Conservation (phyloP, 2,329 filamentous ascomycete species). For the Penicillium sp. region DNA sequence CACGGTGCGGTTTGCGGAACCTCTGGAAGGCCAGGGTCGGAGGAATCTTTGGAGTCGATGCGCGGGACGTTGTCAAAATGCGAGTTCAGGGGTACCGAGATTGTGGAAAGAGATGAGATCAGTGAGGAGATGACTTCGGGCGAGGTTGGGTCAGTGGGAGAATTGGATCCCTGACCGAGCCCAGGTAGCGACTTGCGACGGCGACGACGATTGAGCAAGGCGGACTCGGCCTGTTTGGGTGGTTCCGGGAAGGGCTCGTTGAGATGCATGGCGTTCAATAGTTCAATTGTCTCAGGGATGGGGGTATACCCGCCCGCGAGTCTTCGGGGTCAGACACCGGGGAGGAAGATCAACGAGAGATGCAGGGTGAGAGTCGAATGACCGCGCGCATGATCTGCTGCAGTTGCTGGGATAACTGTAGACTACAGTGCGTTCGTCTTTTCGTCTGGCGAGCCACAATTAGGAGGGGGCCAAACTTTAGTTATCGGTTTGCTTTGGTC, state of each 20-base stretch:
- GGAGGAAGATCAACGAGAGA: constrained; percentile 21
- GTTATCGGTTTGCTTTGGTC: not conserved
- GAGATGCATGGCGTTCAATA: constrained; percentile 37
- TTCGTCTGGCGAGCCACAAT: not conserved
- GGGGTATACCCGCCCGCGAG: constrained; percentile 3
- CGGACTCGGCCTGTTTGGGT: constrained; percentile 27
- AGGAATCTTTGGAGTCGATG: constrained; percentile 42
- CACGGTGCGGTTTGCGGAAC: constrained; percentile 29
- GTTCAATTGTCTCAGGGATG: constrained; percentile 7
- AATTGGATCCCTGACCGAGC: constrained; percentile 34
- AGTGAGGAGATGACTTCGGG: constrained; percentile 59
- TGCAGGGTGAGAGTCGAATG: constrained; percentile 23
- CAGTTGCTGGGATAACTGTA: constrained; percentile 10
- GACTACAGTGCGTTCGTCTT: not conserved
- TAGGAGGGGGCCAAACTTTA: not conserved
- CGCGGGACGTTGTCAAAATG: constrained; percentile 65
- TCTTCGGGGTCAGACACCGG: constrained; percentile 4
- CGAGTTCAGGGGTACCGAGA: constrained; percentile 64
- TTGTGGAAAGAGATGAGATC: constrained; percentile 62
- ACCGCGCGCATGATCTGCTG: constrained; percentile 33
- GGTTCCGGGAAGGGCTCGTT: constrained; percentile 25
- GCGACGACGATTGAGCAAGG: constrained; percentile 36
- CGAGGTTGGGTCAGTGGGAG: constrained; percentile 45
- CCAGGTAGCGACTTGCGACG: constrained; percentile 49
- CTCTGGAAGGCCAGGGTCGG: constrained; percentile 24